phyloP scores from a whole-genome alignment of 2,329 filamentous ascomycete species.

The Trichoderma arundinaceum region DNA sequence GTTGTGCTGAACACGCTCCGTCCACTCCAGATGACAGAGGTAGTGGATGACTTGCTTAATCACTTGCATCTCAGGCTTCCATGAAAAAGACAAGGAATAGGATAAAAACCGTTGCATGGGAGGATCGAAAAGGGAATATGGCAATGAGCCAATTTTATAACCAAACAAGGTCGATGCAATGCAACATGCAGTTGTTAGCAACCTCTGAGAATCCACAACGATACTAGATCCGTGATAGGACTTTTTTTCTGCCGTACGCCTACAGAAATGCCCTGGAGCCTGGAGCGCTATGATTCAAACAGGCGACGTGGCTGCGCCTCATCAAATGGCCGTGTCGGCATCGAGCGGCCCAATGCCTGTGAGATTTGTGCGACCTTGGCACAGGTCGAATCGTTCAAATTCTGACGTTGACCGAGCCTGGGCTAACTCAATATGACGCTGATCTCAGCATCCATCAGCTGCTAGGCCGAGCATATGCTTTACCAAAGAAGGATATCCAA shows the following conservation, averaged over 20 bases:
- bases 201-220: not conserved
- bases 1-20: not conserved
- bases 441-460: no score
- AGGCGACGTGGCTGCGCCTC: slow-evolving; percentile 9
- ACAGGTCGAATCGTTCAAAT: no score
- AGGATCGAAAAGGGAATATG: not conserved
- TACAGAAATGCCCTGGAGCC: slow-evolving; percentile 21
- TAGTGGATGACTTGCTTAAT: not conserved
- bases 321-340: not conserved
- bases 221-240: no score
- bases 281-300: not conserved
- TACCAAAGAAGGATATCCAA: no score
- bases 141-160: not conserved
- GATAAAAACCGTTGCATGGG: not conserved
- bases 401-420: no score
- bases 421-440: no score
- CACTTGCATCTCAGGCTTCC: not conserved
- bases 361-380: no score
- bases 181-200: not conserved
- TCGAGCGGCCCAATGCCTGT: not conserved
- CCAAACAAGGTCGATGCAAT: no score
- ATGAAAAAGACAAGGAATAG: not conserved
- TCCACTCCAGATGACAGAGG: slow-evolving; percentile 10
- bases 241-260: not conserved
- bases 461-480: no score